Conservation (phyloP, 176 grass and related monocot species). For the Musa troglodytarum region DNA sequence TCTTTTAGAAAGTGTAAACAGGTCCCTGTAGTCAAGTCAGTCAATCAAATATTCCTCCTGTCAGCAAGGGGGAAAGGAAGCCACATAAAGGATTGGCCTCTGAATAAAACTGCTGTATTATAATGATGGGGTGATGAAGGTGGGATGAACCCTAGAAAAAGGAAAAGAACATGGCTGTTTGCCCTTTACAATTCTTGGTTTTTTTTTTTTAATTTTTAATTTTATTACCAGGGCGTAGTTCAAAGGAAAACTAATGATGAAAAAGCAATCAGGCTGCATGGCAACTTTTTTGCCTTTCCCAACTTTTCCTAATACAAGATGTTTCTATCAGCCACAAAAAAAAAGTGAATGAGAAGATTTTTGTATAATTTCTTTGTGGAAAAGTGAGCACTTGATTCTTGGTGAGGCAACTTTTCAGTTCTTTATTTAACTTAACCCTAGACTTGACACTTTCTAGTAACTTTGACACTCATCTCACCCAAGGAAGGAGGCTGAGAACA, state of each 20-base stretch:
- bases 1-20: background rate
- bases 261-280: no score
- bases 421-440: background rate
- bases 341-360: background rate
- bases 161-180: no score
- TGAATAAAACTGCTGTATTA: background rate
- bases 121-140: constrained; percentile 5
- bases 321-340: no score
- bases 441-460: background rate
- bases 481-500: background rate
- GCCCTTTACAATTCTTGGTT: background rate
- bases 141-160: no score
- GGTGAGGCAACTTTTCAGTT: background rate
- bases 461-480: background rate
- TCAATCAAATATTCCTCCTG: background rate
- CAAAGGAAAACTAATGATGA: no score
- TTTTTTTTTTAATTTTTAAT: background rate
- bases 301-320: no score
- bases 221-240: background rate
- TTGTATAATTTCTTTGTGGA: background rate
- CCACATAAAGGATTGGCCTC: background rate
- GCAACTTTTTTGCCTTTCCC: background rate
- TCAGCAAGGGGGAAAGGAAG: background rate
- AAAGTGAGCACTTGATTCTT: background rate
- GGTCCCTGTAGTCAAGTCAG: background rate